These are phyloP conservation scores for Pseudoturritis turrita DNA, from an alignment of 345 rosid species.

Conservation along the genomic window DNA sequence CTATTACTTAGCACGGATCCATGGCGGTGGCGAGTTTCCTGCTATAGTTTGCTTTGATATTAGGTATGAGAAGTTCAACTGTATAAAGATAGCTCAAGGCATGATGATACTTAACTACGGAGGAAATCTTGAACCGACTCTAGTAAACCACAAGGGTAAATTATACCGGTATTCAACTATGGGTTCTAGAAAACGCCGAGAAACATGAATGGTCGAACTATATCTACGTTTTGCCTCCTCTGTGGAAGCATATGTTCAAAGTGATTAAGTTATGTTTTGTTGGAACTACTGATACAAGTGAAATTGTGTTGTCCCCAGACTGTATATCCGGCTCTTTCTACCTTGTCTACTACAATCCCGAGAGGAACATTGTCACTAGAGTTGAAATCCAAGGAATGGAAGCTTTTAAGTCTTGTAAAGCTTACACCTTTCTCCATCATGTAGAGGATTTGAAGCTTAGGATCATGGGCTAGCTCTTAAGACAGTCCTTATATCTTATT, in stretches of 20 bases:
- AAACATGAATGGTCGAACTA: not conserved
- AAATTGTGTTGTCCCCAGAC: conserved; percentile 3
- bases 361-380: not conserved
- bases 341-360: not conserved
- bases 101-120: no score
- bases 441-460: conserved; percentile 2
- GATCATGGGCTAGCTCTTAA: not conserved
- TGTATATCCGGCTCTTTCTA: not conserved
- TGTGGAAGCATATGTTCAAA: not conserved
- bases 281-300: not conserved
- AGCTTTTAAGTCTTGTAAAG: not conserved
- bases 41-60: conserved; percentile 3
- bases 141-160: conserved; percentile 13
- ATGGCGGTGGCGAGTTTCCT: not conserved
- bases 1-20: not conserved
- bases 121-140: not conserved
- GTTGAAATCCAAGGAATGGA: conserved; percentile 11
- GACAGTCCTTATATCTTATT: not conserved
- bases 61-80: not conserved
- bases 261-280: not conserved
- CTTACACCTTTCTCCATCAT: conserved; percentile 1
- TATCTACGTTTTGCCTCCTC: not conserved
- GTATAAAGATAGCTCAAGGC: not conserved
- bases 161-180: not conserved
- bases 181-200: not conserved